Base-by-base conservation (phyloP, 805 yeast genomes). In the Kuraishia hungarica region DNA sequence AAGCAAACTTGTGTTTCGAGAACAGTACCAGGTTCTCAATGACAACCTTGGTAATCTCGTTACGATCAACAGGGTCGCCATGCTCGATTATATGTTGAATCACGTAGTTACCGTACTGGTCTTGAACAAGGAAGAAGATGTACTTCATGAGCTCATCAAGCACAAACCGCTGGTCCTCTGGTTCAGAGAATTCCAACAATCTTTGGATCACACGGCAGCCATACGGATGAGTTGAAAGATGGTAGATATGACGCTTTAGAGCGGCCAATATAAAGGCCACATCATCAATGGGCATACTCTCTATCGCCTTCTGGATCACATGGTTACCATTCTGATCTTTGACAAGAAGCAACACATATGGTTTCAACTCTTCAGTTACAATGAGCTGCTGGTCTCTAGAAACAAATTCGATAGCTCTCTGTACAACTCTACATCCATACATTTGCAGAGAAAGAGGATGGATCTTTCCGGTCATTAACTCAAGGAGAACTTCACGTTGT, bases 351-450 rank as follows among this genome's bases (percentile, higher is more conserved):
- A 84, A 64, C 23, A 87, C 83, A 59, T 78, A 76, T 10, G 61
- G 60, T 53, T 77, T 80, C 58, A 94, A 74, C 70, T 94, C 99
- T 24, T 76, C 74, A 53, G 90, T 82, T 35, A 94, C 76, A 39
- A 69, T 69, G 26, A 85, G 76, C 69, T 89, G 94, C 59, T 88
- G 87, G 0, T 78, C 80, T 10, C 80, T 68, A 2, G 75, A 74
- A 48, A 89, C 76, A 58, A 82, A 83, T 67, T 89, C 97, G 54
- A 94, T 75, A 1, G 97, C 97, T 64, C 90, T 81, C 71, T 94
- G 99, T 39, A 94, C 96, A 51, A 94, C 99, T 60, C 99, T 80
- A 68, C 99, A 94, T 1, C 98, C 98, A 69, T 94, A 94, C 97
- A 93, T 93, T 65, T 94, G 98, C 64, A 91, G 71, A 0, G 97